Base-by-base conservation (phyloP, 1,284 basidiomycete genomes). In the Phlebopus sp. region DNA sequence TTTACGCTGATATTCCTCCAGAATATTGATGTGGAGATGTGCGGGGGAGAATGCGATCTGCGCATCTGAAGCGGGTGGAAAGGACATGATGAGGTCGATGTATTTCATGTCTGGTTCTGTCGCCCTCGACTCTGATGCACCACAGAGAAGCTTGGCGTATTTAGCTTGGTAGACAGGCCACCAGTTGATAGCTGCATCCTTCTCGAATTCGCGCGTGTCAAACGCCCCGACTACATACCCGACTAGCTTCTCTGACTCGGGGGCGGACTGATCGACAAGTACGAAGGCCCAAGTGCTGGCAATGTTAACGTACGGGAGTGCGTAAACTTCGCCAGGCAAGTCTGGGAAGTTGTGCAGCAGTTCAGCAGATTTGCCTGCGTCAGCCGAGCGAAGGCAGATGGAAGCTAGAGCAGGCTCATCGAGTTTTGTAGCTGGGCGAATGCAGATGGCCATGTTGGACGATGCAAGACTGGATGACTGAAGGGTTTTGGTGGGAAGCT, bases 311-410 rank as follows among this genome's bases (percentile, higher is more conserved):
- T 90, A 90, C 4, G 87, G 87, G 37, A 85, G 75, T 3, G 86
- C 81, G 56, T 81, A 90, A 36, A 84, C 72, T 31, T 87, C 70
- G 3, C 86, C 85, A 5, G 79, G 81, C 25, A 89, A 76, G 55
- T 86, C 83, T 15, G 68, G 69, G 55, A 74, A 75, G 27, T 78
- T 75, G 67, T 88, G 83, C 21, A 81, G 68, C 27, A 57, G 55
- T 60, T 82, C 81, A 21, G 83, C 85, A 49, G 83, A 82, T 53
- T 69, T 67, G 37, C 88, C 87, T 30, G 84, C 84, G 49, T 85
- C 75, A 11, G 75, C 84, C 3, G 87, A 90, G 47, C 86, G 72
- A 34, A 90, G 74, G 60, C 87, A 90, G 57, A 90, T 85, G 44
- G 68, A 75, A 47, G 82, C 84, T 39, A 90, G 69, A 0, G 78